phyloP scores from a whole-genome alignment of 2,329 filamentous ascomycete species.

The Myriosclerotinia curreyana region DNA sequence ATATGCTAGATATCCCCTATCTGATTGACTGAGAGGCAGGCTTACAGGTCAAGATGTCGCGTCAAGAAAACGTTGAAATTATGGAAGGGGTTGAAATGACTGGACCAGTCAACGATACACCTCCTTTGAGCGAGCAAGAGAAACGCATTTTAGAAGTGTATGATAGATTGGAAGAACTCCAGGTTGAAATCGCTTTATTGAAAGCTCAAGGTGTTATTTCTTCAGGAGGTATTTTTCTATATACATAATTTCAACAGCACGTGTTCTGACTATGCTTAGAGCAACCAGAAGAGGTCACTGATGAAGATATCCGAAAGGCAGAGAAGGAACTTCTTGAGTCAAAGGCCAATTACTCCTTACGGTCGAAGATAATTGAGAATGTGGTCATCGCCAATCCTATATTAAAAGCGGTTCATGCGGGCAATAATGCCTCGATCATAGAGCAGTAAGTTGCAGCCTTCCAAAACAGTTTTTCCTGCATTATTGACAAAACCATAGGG shows the following conservation, averaged over 20 bases:
- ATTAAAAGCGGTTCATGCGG: constrained; percentile 71
- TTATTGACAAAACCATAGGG: constrained; percentile 28
- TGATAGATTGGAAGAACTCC: constrained; percentile 67
- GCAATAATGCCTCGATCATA: constrained; percentile 58
- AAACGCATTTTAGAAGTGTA: constrained; percentile 65
- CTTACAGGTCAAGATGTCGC: constrained; percentile 4
- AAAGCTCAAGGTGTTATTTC: constrained; percentile 42
- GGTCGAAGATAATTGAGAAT: constrained; percentile 64
- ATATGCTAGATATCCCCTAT: not conserved
- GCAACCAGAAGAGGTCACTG: constrained; percentile 41
- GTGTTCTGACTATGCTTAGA: constrained; percentile 30
- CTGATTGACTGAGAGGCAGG: constrained; percentile 4
- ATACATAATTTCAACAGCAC: not conserved
- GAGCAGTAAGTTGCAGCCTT: constrained; percentile 56
- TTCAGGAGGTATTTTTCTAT: constrained; percentile 29
- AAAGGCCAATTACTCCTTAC: constrained; percentile 65
- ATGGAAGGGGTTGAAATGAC: constrained; percentile 36
- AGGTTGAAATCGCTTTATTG: constrained; percentile 68
- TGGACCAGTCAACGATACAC: constrained; percentile 27
- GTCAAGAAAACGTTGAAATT: constrained; percentile 20
- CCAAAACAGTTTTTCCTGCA: constrained; percentile 13
- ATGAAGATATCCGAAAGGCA: constrained; percentile 53
- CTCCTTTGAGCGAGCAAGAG: constrained; percentile 65
- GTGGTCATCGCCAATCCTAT: constrained; percentile 72
- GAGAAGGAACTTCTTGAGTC: constrained; percentile 65